Percentiles rank a stretch among this genome's conserved stretches.
Evolutionary conservation across 352 stramenopile species (phyloP).

Genomic region (Pythium volutum): DNA sequence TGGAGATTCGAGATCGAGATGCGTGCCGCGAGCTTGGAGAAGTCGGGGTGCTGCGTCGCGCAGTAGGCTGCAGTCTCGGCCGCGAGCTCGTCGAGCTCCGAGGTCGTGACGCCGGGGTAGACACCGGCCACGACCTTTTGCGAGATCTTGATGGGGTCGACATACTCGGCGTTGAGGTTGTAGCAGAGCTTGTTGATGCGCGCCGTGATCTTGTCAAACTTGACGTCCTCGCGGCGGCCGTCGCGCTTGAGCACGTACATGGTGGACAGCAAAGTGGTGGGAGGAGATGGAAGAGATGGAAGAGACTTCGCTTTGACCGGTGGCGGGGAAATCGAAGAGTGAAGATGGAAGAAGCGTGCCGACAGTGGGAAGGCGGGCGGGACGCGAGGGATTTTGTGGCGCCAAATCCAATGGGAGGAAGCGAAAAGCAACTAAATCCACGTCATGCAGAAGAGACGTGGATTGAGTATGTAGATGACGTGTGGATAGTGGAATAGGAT

Average conservation of each 20-base stretch:
- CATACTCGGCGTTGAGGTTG: conserved; percentile 95
- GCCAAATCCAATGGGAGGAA: conserved; percentile 4
- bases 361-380: neutral
- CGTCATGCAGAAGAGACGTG: neutral
- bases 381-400: neutral
- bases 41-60: conserved; percentile 98
- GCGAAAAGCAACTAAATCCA: neutral
- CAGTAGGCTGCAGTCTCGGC: conserved; percentile 97
- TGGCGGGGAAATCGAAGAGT: conserved; percentile 16
- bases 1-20: conserved; percentile 99
- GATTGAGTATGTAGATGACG: conserved; percentile 1
- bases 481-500: neutral
- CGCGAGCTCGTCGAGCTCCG: conserved; percentile 97
- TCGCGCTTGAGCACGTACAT: conserved; percentile 97
- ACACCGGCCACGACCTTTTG: conserved; percentile 99
- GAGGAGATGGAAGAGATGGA: neutral
- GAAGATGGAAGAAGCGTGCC: neutral
- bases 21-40: conserved; percentile 96
- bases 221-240: conserved; percentile 91
- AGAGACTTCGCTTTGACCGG: neutral
- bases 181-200: conserved; percentile 99
- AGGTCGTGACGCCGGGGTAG: conserved; percentile 98
- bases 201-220: conserved; percentile 98
- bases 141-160: conserved; percentile 96
- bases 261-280: conserved; percentile 3